These are phyloP conservation scores for Murraya paniculata DNA, from an alignment of 345 rosid genomes.

Conservation along the genomic window DNA sequence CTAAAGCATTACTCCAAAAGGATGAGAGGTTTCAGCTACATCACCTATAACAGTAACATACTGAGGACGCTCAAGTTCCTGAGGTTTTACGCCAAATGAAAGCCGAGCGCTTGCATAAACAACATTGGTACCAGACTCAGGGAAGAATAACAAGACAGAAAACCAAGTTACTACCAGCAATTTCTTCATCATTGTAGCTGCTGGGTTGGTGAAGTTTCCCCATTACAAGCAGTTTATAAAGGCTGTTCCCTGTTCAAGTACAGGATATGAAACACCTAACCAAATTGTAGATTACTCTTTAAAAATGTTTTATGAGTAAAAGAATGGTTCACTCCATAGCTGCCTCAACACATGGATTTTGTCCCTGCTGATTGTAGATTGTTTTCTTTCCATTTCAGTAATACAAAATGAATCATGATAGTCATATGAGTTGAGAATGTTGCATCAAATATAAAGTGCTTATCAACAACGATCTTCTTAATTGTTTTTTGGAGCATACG, in stretches of 20 bases:
- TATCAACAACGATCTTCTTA: neutral
- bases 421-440: slow-evolving; percentile 4
- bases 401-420: slow-evolving; percentile 21
- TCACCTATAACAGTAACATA: slow-evolving; percentile 54
- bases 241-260: neutral
- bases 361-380: neutral
- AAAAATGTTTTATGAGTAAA: neutral
- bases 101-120: slow-evolving; percentile 30
- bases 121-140: neutral
- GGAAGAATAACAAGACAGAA: slow-evolving; percentile 17
- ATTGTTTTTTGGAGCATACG: neutral
- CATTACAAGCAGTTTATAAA: slow-evolving; percentile 12
- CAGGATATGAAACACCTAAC: slow-evolving; percentile 26
- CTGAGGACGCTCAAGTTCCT: slow-evolving; percentile 18
- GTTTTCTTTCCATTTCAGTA: neutral
- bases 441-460: neutral
- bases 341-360: slow-evolving; percentile 7
- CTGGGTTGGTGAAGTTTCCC: slow-evolving; percentile 13
- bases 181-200: slow-evolving; percentile 30
- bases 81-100: slow-evolving; percentile 12
- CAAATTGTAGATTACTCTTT: neutral
- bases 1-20: neutral
- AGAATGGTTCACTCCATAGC: slow-evolving; percentile 24
- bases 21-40: neutral
- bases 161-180: slow-evolving; percentile 22